These are phyloP conservation scores for Mallotus repandus DNA, from an alignment of 441 rosid species.

Conservation along the genomic window DNA sequence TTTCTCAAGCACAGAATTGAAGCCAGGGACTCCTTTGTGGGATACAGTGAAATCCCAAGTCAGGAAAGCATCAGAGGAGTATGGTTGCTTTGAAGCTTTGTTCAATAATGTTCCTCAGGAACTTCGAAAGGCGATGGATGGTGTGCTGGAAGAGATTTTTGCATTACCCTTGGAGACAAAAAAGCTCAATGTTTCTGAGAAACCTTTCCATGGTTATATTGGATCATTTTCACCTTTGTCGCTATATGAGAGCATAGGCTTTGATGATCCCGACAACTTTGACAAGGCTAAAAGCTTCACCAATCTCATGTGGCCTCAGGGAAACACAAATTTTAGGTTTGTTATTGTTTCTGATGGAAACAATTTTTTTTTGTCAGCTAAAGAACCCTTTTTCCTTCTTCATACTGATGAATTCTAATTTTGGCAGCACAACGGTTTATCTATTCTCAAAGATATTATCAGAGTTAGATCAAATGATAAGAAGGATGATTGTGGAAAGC, in stretches of 20 bases:
- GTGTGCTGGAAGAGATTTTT: conserved; percentile 45
- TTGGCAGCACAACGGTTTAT: conserved; percentile 26
- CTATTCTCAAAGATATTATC: conserved; percentile 21
- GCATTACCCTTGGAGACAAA: conserved; percentile 51
- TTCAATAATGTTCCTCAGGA: conserved; percentile 43
- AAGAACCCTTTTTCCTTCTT: no score
- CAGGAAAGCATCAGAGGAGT: conserved; percentile 42
- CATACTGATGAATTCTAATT: neutral
- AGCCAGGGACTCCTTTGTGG: conserved; percentile 34
- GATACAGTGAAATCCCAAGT: conserved; percentile 12
- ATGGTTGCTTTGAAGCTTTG: conserved; percentile 66
- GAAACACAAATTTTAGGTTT: conserved; percentile 32
- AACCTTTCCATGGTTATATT: conserved; percentile 56
- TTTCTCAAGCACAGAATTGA: conserved; percentile 39
- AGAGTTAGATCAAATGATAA: conserved; percentile 22
- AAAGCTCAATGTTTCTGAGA: conserved; percentile 37
- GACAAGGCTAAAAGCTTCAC: conserved; percentile 30
- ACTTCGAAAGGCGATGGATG: conserved; percentile 30
- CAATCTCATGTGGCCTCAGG: conserved; percentile 36
- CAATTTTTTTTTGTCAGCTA: no score
- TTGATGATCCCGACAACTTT: conserved; percentile 22
- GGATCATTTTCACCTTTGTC: conserved; percentile 16
- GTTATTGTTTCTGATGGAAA: neutral
- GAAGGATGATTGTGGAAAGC: conserved; percentile 39
- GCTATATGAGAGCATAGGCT: conserved; percentile 31